These are phyloP conservation scores for Acacia acuminata DNA, from an alignment of 306 rosid genomes.

Conservation along the genomic window DNA sequence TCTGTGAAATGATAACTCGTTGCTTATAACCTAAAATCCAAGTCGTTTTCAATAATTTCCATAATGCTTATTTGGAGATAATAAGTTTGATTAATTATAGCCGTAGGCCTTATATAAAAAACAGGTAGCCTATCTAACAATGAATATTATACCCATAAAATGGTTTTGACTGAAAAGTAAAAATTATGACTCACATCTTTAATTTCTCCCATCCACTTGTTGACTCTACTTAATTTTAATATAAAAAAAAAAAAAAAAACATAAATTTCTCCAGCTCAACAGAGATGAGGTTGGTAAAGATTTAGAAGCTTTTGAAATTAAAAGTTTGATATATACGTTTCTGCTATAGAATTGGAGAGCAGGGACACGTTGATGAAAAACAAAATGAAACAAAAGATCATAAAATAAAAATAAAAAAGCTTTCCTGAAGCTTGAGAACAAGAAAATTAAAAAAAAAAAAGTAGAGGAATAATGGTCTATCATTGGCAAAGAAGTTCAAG, in stretches of 20 bases:
- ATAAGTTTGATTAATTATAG: not conserved
- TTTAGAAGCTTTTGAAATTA: not conserved
- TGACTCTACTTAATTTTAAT: not conserved
- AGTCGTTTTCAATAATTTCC: not conserved
- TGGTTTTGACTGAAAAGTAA: not conserved
- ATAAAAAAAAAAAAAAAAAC: not conserved
- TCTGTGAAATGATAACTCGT: not conserved
- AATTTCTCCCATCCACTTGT: not conserved
- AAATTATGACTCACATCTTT: not conserved
- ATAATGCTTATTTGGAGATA: not conserved
- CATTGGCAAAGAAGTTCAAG: not conserved
- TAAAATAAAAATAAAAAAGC: not conserved
- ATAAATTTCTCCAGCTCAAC: not conserved
- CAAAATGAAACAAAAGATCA: not conserved
- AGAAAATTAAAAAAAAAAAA: too few species aligned
- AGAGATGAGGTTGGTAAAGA: not conserved
- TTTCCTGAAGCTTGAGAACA: not conserved
- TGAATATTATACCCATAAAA: not conserved
- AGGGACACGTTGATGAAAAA: not conserved
- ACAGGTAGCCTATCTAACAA: not conserved
- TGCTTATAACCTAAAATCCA: not conserved
- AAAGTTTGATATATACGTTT: not conserved
- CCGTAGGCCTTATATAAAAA: not conserved
- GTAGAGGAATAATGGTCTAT: not conserved
- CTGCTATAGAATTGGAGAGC: not conserved